phyloP scores from a whole-genome alignment of 2,329 filamentous ascomycete species.

The Trichoderma sp. region DNA sequence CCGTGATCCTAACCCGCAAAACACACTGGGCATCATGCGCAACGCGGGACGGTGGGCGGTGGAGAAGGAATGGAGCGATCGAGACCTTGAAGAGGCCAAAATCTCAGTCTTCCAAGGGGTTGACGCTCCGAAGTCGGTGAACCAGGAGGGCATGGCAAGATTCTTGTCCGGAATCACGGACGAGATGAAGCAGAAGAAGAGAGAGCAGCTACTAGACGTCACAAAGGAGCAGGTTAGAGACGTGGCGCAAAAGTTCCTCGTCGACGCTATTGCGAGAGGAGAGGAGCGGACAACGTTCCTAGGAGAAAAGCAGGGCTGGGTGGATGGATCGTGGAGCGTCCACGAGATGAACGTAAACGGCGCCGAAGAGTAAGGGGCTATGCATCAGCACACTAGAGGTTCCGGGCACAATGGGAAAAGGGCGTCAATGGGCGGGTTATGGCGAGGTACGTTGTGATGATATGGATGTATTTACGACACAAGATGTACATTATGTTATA shows the following conservation, averaged over 20 bases:
- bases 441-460: constrained; percentile 21
- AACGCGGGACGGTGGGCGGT: constrained; percentile 81
- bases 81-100: constrained; percentile 94
- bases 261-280: constrained; percentile 62
- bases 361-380: constrained; percentile 31
- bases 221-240: constrained; percentile 75
- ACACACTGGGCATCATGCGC: constrained; percentile 81
- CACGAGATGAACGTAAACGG: constrained; percentile 70
- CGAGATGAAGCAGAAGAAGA: constrained; percentile 82
- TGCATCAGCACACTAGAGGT: background rate
- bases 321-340: constrained; percentile 71
- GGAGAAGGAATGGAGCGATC: constrained; percentile 76
- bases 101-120: constrained; percentile 89
- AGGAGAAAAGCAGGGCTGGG: constrained; percentile 81
- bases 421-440: background rate
- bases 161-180: constrained; percentile 86
- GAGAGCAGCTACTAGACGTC: constrained; percentile 85
- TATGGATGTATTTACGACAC: constrained; percentile 28
- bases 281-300: constrained; percentile 71
- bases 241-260: constrained; percentile 79
- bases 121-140: constrained; percentile 86
- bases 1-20: constrained; percentile 90
- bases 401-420: background rate
- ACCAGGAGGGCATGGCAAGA: constrained; percentile 79
- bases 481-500: constrained; percentile 29